Conservation (phyloP, 805 yeast genomes). For the Wickerhamiella slavikovae region DNA sequence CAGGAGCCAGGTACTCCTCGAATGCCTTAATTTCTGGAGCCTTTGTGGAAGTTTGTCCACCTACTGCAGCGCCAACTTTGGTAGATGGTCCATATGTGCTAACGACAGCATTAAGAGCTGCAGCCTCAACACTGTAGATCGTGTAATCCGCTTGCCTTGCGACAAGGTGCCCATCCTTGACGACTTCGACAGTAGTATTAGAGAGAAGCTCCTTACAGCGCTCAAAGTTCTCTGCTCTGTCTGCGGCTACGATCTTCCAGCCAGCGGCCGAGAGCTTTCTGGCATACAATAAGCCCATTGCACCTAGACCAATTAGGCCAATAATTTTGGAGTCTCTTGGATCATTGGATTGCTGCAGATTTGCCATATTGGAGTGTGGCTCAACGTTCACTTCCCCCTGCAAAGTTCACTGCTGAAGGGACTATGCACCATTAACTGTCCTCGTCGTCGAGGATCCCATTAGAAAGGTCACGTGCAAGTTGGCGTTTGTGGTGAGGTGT, state of each 20-base stretch:
- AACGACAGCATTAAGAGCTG: slow-evolving; percentile 54
- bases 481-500: too few species aligned
- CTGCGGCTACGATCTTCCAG: slow-evolving; percentile 59
- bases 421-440: too few species aligned
- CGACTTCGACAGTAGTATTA: slow-evolving; percentile 24
- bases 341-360: too few species aligned
- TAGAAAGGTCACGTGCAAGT: too few species aligned
- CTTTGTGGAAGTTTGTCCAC: slow-evolving; percentile 97
- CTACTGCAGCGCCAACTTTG: slow-evolving; percentile 74
- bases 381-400: too few species aligned
- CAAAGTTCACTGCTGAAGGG: too few species aligned
- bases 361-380: too few species aligned
- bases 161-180: slow-evolving; percentile 67
- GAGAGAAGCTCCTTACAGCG: slow-evolving; percentile 22
- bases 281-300: slow-evolving; percentile 89
- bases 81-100: slow-evolving; percentile 61
- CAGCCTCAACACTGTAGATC: slow-evolving; percentile 88
- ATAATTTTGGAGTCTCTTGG: too few species aligned
- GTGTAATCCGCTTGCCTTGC: slow-evolving; percentile 65
- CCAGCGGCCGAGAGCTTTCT: slow-evolving; percentile 57
- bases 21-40: slow-evolving; percentile 77
- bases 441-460: too few species aligned
- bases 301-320: slow-evolving; percentile 92
- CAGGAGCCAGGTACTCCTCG: slow-evolving; percentile 52
- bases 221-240: slow-evolving; percentile 43